A percentile compares a stretch with the other conserved stretches of the same genome.
phyloP scores from a whole-genome alignment of 495 filamentous ascomycete genomes.

The Niebla homalea region DNA sequence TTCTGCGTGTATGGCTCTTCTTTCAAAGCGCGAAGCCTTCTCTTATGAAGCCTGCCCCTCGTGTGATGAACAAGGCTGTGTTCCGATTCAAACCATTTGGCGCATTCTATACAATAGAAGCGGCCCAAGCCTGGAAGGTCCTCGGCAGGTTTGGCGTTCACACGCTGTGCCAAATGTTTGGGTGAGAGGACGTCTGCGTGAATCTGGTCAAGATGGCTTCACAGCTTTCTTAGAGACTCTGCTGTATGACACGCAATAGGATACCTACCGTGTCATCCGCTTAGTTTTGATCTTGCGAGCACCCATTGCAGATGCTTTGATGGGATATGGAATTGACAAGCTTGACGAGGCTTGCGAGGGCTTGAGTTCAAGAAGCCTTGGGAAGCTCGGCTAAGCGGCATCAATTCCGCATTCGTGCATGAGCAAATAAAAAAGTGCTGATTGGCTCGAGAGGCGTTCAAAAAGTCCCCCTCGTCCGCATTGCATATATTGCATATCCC shows the following conservation, averaged over 20 bases:
- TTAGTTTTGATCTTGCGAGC: conserved; percentile 42
- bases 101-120: conserved; percentile 84
- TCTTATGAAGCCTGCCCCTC: conserved; percentile 84
- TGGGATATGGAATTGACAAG: neutral
- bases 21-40: conserved; percentile 62
- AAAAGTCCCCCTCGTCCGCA: no score
- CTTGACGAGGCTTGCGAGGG: no score
- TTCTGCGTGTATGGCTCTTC: conserved; percentile 79
- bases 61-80: conserved; percentile 59
- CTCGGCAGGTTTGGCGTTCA: conserved; percentile 64
- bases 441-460: no score
- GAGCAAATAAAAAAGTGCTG: no score
- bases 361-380: neutral
- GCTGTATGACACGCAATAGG: neutral
- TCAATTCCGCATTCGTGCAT: no score
- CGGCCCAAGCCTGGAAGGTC: conserved; percentile 75
- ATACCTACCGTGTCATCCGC: conserved; percentile 41
- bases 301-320: neutral
- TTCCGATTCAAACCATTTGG: conserved; percentile 91
- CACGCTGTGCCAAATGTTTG: conserved; percentile 65
- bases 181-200: conserved; percentile 61
- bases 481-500: no score
- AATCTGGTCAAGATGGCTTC: conserved; percentile 80
- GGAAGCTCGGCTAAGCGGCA: neutral
- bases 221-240: neutral